A percentile compares a stretch with the other conserved stretches of the same genome.
These are phyloP conservation scores for Aspergillus haitiensis DNA, from an alignment of 495 filamentous ascomycete species.

Conservation along the genomic window DNA sequence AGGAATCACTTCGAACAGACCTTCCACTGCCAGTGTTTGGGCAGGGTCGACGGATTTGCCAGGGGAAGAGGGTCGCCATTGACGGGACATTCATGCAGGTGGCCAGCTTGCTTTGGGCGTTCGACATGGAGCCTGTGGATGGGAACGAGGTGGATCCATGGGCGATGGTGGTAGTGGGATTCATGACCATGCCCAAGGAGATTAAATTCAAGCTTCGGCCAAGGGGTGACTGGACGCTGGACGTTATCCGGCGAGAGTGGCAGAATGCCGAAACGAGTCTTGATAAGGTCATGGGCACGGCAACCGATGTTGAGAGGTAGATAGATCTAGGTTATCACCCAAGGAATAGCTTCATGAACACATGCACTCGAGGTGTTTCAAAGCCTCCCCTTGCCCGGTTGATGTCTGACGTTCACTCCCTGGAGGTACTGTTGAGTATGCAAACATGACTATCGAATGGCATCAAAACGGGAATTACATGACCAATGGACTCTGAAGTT, in stretches of 20 bases:
- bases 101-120: conserved; percentile 33
- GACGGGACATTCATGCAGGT: conserved; percentile 33
- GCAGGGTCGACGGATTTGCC: conserved; percentile 33
- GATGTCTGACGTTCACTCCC: too few relatives aligned
- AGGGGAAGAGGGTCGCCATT: conserved; percentile 32
- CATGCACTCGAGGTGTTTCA: too few relatives aligned
- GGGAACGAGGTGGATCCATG: conserved; percentile 32
- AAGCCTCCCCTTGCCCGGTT: too few relatives aligned
- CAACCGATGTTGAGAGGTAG: conserved; percentile 14
- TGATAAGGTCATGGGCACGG: conserved; percentile 16
- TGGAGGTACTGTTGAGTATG: too few relatives aligned
- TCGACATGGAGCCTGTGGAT: conserved; percentile 27
- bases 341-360: too few relatives aligned
- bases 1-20: conserved; percentile 23
- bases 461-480: too few relatives aligned
- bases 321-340: too few relatives aligned
- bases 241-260: conserved; percentile 23
- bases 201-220: conserved; percentile 25
- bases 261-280: conserved; percentile 18
- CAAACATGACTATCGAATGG: too few relatives aligned
- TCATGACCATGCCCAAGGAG: conserved; percentile 31
- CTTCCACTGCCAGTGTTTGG: conserved; percentile 35
- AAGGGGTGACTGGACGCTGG: conserved; percentile 25
- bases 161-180: conserved; percentile 33
- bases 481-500: too few relatives aligned